Evolutionary conservation across 192 early-diverging fungal species (phyloP).

Genomic region (Coemansia sp.): DNA sequence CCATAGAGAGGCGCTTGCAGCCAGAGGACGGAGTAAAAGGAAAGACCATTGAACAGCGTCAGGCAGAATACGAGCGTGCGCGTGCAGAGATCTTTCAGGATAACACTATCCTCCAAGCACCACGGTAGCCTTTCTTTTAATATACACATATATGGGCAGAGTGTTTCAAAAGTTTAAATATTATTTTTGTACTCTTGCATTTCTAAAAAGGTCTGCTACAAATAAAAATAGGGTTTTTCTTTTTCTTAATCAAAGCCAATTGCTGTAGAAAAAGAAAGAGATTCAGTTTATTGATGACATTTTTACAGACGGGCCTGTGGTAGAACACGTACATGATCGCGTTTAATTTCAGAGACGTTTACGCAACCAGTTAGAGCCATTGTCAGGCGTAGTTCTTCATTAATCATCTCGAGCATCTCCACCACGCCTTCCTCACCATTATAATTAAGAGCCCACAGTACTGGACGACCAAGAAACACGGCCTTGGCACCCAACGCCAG

Average conservation of each 20-base stretch:
- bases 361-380: slow-evolving; percentile 72
- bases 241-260: not conserved
- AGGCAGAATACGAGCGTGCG: slow-evolving; percentile 37
- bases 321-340: slow-evolving; percentile 25
- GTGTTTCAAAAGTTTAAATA: no score
- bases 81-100: slow-evolving; percentile 40
- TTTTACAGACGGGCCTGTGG: slow-evolving; percentile 8
- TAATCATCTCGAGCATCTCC: slow-evolving; percentile 70
- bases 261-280: not conserved
- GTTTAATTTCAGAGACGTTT: slow-evolving; percentile 20
- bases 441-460: slow-evolving; percentile 75
- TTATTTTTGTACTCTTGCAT: not conserved
- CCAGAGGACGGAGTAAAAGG: not conserved
- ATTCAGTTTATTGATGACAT: not conserved
- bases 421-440: slow-evolving; percentile 90
- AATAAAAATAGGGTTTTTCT: not conserved
- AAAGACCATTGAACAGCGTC: slow-evolving; percentile 22
- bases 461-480: slow-evolving; percentile 58
- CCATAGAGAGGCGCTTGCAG: not conserved
- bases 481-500: slow-evolving; percentile 90
- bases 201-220: not conserved
- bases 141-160: no score
- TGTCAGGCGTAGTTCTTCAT: slow-evolving; percentile 80
- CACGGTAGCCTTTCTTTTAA: not conserved
- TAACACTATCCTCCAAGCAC: not conserved